Evolutionary conservation across 2,329 filamentous ascomycete genomes (phyloP), one percentile per base, ranked within the genome.

Genomic region (Monosporascus sp.): DNA sequence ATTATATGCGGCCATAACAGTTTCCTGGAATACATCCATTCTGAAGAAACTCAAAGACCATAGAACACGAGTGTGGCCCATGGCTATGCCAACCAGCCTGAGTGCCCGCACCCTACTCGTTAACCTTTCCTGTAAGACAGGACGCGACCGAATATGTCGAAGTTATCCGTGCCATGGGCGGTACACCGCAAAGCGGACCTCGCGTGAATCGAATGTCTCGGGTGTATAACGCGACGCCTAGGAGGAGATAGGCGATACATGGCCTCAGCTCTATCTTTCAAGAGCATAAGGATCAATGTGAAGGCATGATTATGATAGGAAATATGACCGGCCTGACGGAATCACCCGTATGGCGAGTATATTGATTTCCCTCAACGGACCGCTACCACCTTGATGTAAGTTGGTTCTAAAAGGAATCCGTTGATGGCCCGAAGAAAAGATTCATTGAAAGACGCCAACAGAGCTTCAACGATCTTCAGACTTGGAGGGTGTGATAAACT

Each of bases 251-350:
- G 43, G 37, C 37, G 38, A 46, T 15, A 37, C 9, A 15, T 37
- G 35, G 17, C 5, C 26, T n/a, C 46, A 44, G 24, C 50, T 55
- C 50, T 52, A 40, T 55, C 37, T 51, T 55, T 41, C 53, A 55
- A 52, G 53, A 55, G 50, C 49, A 40, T 11, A 35, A 18, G 35
- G 22, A 50, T 11, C 18, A 37, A 26, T 41, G 37, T 15, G n/a
- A 28, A 31, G 14, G 6, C 6, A n/a, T 35, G 24, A 44, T 22
- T 11, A 45, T 44, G 46, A 50, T 26, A 37, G 41, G 40, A 43
- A 37, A 46, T 24, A 37, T 44, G 22, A 40, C 26, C 22, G 18
- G 22, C 28, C 35, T 40, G 49, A 52, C 37, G 49, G 53, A 55
- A 54, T 51, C 48, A 51, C 52, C 48, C 52, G 50, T 37, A 28